phyloP scores from a whole-genome alignment of 371 early-diverging fungal genomes.

The Synchytrium microbalum region DNA sequence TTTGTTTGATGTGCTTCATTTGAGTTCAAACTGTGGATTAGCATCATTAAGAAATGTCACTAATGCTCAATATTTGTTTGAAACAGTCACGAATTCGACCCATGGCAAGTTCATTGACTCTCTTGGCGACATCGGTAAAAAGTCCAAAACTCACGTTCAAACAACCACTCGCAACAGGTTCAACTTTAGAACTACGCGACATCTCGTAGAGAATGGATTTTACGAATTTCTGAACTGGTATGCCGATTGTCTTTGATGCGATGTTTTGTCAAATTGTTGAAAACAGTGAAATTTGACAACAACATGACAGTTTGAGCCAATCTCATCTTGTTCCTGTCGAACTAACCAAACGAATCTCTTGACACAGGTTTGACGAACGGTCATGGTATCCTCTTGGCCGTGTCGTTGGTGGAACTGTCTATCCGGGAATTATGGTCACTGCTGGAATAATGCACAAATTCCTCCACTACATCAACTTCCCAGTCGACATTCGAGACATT shows the following conservation, averaged over 20 bases:
- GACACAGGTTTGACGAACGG: constrained; percentile 74
- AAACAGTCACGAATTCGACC: constrained; percentile 99
- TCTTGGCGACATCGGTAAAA: not conserved
- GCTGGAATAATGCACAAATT: constrained; percentile 92
- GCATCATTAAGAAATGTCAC: not conserved
- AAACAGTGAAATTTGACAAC: too few relatives aligned
- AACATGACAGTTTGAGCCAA: too few relatives aligned
- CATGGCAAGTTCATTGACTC: constrained; percentile 45
- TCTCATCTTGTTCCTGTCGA: too few relatives aligned
- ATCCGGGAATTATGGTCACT: constrained; percentile 97
- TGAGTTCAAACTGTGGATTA: not conserved
- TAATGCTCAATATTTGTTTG: constrained; percentile 18
- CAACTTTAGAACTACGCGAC: constrained; percentile 96
- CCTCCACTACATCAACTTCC: constrained; percentile 78
- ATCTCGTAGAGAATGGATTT: constrained; percentile 90
- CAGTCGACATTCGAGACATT: constrained; percentile 94
- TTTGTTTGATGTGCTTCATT: not conserved
- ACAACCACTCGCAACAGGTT: constrained; percentile 40
- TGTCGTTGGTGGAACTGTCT: constrained; percentile 96
- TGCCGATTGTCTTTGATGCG: not conserved
- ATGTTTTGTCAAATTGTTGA: not conserved
- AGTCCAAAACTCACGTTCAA: not conserved
- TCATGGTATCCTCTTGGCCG: constrained; percentile 99
- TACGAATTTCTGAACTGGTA: constrained; percentile 98
- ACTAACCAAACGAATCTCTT: too few relatives aligned